Percentiles rank a stretch among this genome's conserved stretches.
phyloP scores from a whole-genome alignment of 1,139 yeast genomes.

The Debaryomyces sp. region DNA sequence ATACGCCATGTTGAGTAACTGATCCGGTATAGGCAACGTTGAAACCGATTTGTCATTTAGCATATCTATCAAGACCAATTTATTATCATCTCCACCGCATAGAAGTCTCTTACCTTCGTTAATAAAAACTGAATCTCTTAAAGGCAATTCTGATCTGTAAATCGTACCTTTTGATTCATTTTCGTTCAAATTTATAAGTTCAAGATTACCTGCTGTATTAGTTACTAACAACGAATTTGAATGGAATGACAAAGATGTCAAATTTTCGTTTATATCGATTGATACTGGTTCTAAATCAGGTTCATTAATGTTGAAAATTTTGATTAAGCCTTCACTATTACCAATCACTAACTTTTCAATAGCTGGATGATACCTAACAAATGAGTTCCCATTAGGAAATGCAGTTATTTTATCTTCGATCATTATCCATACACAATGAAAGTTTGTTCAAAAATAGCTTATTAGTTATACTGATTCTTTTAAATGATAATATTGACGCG shows the following conservation, averaged over 20 bases:
- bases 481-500: background rate
- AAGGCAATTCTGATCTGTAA: constrained; percentile 57
- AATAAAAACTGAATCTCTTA: constrained; percentile 66
- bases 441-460: background rate
- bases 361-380: constrained; percentile 36
- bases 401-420: constrained; percentile 33
- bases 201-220: constrained; percentile 39
- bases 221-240: constrained; percentile 30
- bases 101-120: constrained; percentile 72
- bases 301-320: constrained; percentile 47
- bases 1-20: constrained; percentile 62
- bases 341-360: constrained; percentile 48
- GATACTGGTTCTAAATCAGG: constrained; percentile 58
- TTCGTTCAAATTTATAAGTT: constrained; percentile 25
- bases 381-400: constrained; percentile 51
- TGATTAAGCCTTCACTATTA: constrained; percentile 53
- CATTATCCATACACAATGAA: constrained; percentile 4
- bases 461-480: background rate
- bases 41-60: constrained; percentile 35
- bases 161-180: constrained; percentile 29
- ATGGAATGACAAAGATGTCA: constrained; percentile 33
- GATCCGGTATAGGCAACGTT: constrained; percentile 49
- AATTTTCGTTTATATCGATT: constrained; percentile 50
- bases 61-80: constrained; percentile 57
- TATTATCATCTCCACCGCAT: constrained; percentile 78